Conservation (phyloP, 139 green algal genomes). For the Eudorina sp. region DNA sequence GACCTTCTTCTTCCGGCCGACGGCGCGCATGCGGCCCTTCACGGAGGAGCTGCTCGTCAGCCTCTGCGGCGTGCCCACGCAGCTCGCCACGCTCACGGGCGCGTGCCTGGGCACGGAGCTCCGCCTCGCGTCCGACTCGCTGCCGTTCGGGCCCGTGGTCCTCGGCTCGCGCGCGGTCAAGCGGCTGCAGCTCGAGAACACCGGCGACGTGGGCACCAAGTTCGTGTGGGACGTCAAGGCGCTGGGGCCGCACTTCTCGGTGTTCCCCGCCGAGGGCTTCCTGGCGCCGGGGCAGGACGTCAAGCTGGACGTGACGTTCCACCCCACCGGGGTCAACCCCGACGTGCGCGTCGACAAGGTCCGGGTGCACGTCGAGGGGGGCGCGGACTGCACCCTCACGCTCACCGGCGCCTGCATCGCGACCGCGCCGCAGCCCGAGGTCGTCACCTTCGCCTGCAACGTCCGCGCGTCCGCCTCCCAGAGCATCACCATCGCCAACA, state of each 20-base stretch:
- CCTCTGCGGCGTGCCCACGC: slow-evolving; percentile 62
- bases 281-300: slow-evolving; percentile 76
- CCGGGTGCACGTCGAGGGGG: slow-evolving; percentile 53
- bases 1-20: slow-evolving; percentile 72
- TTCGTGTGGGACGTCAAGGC: slow-evolving; percentile 73
- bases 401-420: slow-evolving; percentile 80
- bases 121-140: slow-evolving; percentile 72
- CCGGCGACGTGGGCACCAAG: slow-evolving; percentile 78
- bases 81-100: slow-evolving; percentile 73
- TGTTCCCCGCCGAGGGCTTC: slow-evolving; percentile 79
- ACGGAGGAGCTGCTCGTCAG: slow-evolving; percentile 70
- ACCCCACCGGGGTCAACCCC: slow-evolving; percentile 65
- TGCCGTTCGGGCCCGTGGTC: slow-evolving; percentile 84
- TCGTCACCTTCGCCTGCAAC: slow-evolving; percentile 67
- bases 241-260: slow-evolving; percentile 73
- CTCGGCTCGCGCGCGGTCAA: slow-evolving; percentile 74
- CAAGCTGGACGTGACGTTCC: slow-evolving; percentile 89
- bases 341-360: slow-evolving; percentile 80
- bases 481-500: slow-evolving; percentile 76
- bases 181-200: slow-evolving; percentile 83
- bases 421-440: slow-evolving; percentile 56
- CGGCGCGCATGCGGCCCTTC: slow-evolving; percentile 68
- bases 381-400: slow-evolving; percentile 66
- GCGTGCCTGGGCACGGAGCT: slow-evolving; percentile 82
- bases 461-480: slow-evolving; percentile 68